phyloP scores from a whole-genome alignment of 495 filamentous ascomycete species.

The Hyphodiscus hymeniophilus region DNA sequence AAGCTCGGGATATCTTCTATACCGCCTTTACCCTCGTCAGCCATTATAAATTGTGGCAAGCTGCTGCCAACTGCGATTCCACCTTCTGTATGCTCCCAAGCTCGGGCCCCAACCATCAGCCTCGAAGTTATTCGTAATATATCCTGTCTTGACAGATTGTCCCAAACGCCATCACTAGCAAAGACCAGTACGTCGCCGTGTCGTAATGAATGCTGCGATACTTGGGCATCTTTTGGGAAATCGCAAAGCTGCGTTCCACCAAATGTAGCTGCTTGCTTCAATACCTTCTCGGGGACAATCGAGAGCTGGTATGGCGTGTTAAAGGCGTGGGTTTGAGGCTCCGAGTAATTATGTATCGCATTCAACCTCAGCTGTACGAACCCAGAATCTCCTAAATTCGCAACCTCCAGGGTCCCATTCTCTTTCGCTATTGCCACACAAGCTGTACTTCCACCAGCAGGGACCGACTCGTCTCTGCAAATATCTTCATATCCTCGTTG shows the following conservation, averaged over 20 bases:
- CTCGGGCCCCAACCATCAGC: slow-evolving; percentile 62
- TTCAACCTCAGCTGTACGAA: slow-evolving; percentile 79
- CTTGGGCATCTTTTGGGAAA: slow-evolving; percentile 72
- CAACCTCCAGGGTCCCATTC: slow-evolving; percentile 71
- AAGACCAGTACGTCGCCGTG: slow-evolving; percentile 90
- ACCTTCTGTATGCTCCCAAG: slow-evolving; percentile 57
- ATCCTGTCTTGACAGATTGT: slow-evolving; percentile 89
- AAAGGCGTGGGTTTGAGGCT: slow-evolving; percentile 90
- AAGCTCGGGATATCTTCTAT: slow-evolving; percentile 36
- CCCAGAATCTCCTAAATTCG: slow-evolving; percentile 97
- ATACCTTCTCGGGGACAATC: slow-evolving; percentile 72
- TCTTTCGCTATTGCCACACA: slow-evolving; percentile 65
- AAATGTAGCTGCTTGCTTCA: slow-evolving; percentile 66
- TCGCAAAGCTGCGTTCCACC: slow-evolving; percentile 76
- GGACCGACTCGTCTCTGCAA: slow-evolving; percentile 59
- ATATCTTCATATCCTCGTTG: slow-evolving; percentile 76
- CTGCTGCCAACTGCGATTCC: slow-evolving; percentile 50
- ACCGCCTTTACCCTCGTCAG: slow-evolving; percentile 24
- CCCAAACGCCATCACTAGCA: slow-evolving; percentile 92
- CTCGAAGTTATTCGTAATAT: slow-evolving; percentile 69
- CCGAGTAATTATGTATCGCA: slow-evolving; percentile 71
- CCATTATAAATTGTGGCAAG: slow-evolving; percentile 42
- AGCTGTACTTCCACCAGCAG: slow-evolving; percentile 84
- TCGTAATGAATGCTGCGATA: slow-evolving; percentile 63
- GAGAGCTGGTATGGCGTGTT: slow-evolving; percentile 96